Evolutionary conservation across 2,329 filamentous ascomycete genomes (phyloP).

Genomic region (Fusarium solani-melongenae): DNA sequence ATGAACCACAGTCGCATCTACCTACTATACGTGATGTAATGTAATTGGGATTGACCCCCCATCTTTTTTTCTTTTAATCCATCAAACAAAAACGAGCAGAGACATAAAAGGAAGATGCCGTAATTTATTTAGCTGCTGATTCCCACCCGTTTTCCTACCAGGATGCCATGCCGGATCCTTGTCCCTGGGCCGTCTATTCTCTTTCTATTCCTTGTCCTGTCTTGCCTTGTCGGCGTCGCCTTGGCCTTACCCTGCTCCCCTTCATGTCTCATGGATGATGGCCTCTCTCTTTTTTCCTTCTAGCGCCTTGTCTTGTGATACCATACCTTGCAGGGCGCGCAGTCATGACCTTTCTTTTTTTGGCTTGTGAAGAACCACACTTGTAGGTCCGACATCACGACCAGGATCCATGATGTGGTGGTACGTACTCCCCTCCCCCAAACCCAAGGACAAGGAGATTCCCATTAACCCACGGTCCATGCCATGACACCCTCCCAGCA

Average conservation of each 20-base stretch:
- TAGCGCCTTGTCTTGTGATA: not conserved
- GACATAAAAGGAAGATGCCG: constrained; percentile 29
- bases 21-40: not conserved
- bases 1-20: not conserved
- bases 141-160: constrained; percentile 11
- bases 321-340: not conserved
- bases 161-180: constrained; percentile 13
- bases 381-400: not conserved
- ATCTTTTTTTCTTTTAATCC: constrained; percentile 4
- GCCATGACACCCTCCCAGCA: constrained; percentile 6
- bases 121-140: constrained; percentile 18
- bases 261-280: not conserved
- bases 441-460: not conserved
- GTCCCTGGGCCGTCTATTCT: not conserved
- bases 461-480: not conserved
- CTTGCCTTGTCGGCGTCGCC: constrained; percentile 25
- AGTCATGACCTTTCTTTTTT: not conserved
- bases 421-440: not conserved
- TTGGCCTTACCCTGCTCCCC: not conserved
- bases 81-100: constrained; percentile 19
- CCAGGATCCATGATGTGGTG: not conserved
- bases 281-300: not conserved
- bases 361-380: not conserved
- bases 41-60: constrained; percentile 8
- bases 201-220: not conserved